Base-by-base conservation (phyloP, 495 filamentous ascomycete genomes). In the Emericellopsis terricola region DNA sequence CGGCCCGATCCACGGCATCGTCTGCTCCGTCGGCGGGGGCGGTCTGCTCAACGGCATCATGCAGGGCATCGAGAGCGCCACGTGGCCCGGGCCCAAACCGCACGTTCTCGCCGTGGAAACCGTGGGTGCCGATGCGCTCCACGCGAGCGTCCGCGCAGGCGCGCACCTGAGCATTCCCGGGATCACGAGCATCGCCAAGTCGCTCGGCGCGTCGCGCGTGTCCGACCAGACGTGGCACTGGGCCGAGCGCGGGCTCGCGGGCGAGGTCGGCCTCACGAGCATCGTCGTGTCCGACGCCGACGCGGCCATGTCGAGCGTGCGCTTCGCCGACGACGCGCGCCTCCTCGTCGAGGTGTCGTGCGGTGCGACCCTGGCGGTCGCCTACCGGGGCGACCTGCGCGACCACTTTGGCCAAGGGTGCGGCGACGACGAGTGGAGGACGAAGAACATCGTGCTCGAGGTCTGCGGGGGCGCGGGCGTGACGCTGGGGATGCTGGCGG, bases 1-100 rank as follows among this genome's bases (percentile, higher is more conserved):
- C 49, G 44, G 40, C 17, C 45, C 2, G 17, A 45, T 77, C 14
- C 76, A 84, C 43, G 79, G 69, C 6, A 53, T 97, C 2, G 65
- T 93, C 8, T 91, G 81, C 50, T 78, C 65, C 41, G 83, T 94
- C 29, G 89, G 87, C 8, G 89, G 89, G 10, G 89, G 89, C 3
- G 89, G 89, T 1, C 55, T 97, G 28, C 62, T 94, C 23, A 77
- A 75, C 38, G 87, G 87, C 1, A 45, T 94, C 5, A 69, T 83
- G 49, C 57, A 73, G 49, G 85, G 82, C 7, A 48, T 94, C 7
- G 70, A 80, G 39, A 39, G 46, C 19, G 53, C 64, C 46, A 36
- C 28, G 33, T 41, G 47, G 42, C 14, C 15, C 2, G n/a, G n/a
- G n/a, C n/a, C n/a, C n/a, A 37, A 46, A 31, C 67, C 74, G 2